Evolutionary conservation across 495 filamentous ascomycete species (phyloP).

Genomic region (Podospora pseudocomata): DNA sequence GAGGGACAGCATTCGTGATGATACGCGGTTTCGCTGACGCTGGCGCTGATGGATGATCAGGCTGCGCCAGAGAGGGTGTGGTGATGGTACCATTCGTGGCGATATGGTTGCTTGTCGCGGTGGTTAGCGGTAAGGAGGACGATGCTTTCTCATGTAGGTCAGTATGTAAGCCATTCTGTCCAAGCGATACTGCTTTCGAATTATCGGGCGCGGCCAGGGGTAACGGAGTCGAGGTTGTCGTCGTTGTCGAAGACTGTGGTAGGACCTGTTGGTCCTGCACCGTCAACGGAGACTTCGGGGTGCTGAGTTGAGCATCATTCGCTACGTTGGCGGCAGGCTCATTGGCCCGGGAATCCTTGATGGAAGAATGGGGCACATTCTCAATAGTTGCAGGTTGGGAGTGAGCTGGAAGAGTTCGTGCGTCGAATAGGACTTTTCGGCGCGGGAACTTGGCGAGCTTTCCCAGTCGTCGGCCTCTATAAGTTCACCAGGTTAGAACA

Average conservation of each 20-base stretch:
- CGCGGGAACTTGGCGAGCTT: conserved; percentile 63
- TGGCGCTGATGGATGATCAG: background rate
- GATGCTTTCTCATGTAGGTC: background rate
- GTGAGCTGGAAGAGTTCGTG: conserved; percentile 1
- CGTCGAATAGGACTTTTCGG: conserved; percentile 45
- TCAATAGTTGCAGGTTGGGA: conserved; percentile 25
- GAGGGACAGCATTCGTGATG: background rate
- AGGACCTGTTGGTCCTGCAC: background rate
- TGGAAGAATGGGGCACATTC: background rate
- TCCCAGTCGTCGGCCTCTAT: conserved; percentile 68
- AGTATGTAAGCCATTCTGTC: background rate
- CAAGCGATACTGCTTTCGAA: background rate
- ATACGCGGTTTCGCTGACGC: conserved; percentile 6
- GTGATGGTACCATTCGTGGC: background rate
- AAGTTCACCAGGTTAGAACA: conserved; percentile 11
- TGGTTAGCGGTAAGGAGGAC: background rate
- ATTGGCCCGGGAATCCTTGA: background rate
- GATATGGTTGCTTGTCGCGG: background rate
- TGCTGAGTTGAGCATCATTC: background rate
- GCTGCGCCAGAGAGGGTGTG: background rate
- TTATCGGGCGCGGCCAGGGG: background rate
- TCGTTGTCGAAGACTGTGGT: background rate
- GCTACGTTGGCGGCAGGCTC: background rate
- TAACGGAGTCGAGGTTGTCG: background rate
- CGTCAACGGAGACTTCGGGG: background rate